These are phyloP conservation scores for Ceratobasidium sp. DNA, from an alignment of 1,284 basidiomycete species.

Conservation along the genomic window DNA sequence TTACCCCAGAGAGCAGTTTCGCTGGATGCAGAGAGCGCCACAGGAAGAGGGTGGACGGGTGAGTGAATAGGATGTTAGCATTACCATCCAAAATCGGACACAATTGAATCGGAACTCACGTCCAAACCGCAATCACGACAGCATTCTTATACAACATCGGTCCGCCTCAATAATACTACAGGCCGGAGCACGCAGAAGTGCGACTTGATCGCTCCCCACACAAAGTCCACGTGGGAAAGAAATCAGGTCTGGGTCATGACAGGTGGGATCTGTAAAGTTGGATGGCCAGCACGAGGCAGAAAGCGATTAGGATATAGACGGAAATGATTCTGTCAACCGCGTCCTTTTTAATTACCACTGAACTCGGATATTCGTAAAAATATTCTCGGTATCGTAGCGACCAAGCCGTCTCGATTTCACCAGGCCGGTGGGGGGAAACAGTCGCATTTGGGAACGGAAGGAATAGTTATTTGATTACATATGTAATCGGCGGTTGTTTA, in stretches of 20 bases:
- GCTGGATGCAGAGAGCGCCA: conserved; percentile 15
- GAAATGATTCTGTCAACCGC: neutral
- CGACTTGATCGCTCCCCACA: conserved; percentile 11
- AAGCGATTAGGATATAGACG: conserved; percentile 29
- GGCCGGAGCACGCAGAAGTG: neutral
- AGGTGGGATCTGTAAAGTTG: too few relatives aligned
- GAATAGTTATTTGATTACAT: conserved; percentile 19
- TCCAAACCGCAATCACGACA: conserved; percentile 29
- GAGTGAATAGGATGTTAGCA: too few relatives aligned
- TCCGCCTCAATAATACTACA: neutral
- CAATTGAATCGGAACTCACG: conserved; percentile 18
- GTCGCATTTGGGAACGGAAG: conserved; percentile 11
- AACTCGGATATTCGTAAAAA: conserved; percentile 1
- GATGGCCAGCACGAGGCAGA: conserved; percentile 40
- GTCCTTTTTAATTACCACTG: conserved; percentile 26
- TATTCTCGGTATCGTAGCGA: conserved; percentile 30
- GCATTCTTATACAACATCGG: conserved; percentile 28
- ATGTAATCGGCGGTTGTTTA: conserved; percentile 8
- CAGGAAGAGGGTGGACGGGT: neutral
- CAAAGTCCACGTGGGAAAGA: conserved; percentile 39
- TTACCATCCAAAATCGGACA: too few relatives aligned
- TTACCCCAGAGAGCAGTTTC: conserved; percentile 37
- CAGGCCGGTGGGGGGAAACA: neutral
- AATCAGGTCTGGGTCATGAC: conserved; percentile 18
- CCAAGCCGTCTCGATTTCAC: conserved; percentile 31